phyloP scores from a whole-genome alignment of 2,329 filamentous ascomycete genomes.

The Metarhizium humberi region DNA sequence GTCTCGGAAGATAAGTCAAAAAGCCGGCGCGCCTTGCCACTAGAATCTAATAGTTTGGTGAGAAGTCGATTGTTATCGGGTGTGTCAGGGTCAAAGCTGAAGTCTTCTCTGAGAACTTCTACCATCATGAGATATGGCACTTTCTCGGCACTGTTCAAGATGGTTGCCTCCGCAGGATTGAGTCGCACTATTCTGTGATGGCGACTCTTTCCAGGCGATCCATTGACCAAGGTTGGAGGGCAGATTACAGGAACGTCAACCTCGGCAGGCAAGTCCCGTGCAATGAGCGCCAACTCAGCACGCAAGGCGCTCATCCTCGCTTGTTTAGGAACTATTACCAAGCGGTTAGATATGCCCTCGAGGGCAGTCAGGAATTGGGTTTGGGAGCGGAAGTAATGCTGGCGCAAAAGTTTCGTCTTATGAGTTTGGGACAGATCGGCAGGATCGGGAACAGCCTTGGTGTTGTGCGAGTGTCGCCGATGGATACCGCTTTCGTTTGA shows the following conservation, averaged over 20 bases:
- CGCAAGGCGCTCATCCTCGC: slow-evolving; percentile 72
- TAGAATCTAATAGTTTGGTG: slow-evolving; percentile 45
- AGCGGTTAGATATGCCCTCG: slow-evolving; percentile 76
- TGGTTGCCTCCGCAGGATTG: slow-evolving; percentile 76
- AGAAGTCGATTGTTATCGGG: slow-evolving; percentile 62
- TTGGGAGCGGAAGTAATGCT: slow-evolving; percentile 76
- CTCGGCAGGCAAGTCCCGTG: slow-evolving; percentile 72
- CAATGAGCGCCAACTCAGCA: slow-evolving; percentile 72
- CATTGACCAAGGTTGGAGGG: slow-evolving; percentile 63
- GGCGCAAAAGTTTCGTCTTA: slow-evolving; percentile 62
- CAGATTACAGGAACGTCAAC: slow-evolving; percentile 78
- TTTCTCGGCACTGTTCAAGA: slow-evolving; percentile 78
- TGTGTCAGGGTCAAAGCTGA: slow-evolving; percentile 70
- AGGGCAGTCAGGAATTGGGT: slow-evolving; percentile 73
- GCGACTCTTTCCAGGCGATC: slow-evolving; percentile 62
- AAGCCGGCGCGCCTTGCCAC: slow-evolving; percentile 47
- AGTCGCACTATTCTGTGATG: slow-evolving; percentile 78
- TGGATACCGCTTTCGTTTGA: slow-evolving; percentile 37
- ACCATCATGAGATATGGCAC: slow-evolving; percentile 81
- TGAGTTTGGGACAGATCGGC: slow-evolving; percentile 55
- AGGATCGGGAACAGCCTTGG: slow-evolving; percentile 47
- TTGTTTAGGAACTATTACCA: slow-evolving; percentile 73
- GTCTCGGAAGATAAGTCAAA: slow-evolving; percentile 61
- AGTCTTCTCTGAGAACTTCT: slow-evolving; percentile 72
- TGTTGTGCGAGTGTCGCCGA: slow-evolving; percentile 52